Evolutionary conservation across 176 grass and related monocot genomes (phyloP).

Genomic region (Avena atlantica): DNA sequence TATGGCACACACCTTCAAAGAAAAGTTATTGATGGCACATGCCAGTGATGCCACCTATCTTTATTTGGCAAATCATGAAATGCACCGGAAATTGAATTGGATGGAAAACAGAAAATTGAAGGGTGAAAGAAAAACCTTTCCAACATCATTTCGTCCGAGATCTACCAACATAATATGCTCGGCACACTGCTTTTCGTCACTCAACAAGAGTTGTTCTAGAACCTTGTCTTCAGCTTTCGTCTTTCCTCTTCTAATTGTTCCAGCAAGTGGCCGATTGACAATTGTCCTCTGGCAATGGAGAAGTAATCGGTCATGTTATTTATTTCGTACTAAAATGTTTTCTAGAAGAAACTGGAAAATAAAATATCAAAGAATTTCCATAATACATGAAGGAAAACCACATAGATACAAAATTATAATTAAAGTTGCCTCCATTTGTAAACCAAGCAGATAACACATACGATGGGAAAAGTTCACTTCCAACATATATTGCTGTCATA

Average conservation of each 20-base stretch:
- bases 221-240: conserved; percentile 70
- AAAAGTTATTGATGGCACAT: neutral
- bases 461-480: neutral
- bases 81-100: neutral
- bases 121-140: conserved; percentile 55
- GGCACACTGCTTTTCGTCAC: conserved; percentile 87
- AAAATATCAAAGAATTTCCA: neutral
- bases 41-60: neutral
- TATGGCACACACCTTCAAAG: neutral
- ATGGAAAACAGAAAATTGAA: neutral
- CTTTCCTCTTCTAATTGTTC: conserved; percentile 83
- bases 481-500: neutral
- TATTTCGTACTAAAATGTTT: neutral
- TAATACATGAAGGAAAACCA: neutral
- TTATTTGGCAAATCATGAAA: conserved; percentile 19
- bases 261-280: conserved; percentile 91
- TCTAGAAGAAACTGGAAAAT: neutral
- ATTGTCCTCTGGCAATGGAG: conserved; percentile 59
- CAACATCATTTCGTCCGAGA: conserved; percentile 93
- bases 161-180: conserved; percentile 97
- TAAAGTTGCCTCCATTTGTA: conserved; percentile 22
- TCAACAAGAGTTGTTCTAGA: conserved; percentile 74
- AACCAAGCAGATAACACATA: conserved; percentile 1
- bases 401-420: neutral
- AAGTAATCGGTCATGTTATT: neutral